phyloP scores from a whole-genome alignment of 2,329 filamentous ascomycete species.

The Dactylellina haptotyla region DNA sequence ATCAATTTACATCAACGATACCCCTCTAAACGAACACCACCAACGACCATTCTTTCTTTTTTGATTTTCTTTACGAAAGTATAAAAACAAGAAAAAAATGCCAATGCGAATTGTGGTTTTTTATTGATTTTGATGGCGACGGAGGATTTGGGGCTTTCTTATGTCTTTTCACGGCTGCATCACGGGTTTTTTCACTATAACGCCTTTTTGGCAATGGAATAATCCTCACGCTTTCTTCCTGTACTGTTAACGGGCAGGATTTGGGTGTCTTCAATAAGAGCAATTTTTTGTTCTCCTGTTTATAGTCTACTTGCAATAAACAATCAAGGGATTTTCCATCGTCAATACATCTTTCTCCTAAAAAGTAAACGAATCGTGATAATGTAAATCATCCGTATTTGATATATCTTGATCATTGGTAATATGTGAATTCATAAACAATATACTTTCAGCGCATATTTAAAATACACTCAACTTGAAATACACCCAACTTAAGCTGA shows the following conservation, averaged over 20 bases:
- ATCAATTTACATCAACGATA: constrained; percentile 23
- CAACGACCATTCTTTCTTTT: constrained; percentile 9
- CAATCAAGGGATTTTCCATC: constrained; percentile 24
- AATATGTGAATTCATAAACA: too few relatives aligned
- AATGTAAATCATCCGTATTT: too few relatives aligned
- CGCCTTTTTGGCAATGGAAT: constrained; percentile 1
- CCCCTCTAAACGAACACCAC: constrained; percentile 6
- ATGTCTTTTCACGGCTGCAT: constrained; percentile 18
- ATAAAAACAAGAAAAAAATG: not conserved
- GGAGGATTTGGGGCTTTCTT: constrained; percentile 8
- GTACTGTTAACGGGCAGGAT: constrained; percentile 21
- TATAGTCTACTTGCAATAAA: constrained; percentile 22
- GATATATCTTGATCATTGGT: too few relatives aligned
- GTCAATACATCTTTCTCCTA: constrained; percentile 13
- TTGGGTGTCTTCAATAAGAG: constrained; percentile 13
- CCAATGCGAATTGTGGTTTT: constrained; percentile 2
- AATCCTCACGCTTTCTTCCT: constrained; percentile 29
- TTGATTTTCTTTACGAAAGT: not conserved
- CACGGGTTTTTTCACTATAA: constrained; percentile 5
- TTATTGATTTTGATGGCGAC: constrained; percentile 7
- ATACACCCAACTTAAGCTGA: too few relatives aligned
- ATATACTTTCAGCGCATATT: too few relatives aligned
- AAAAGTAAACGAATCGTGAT: not conserved
- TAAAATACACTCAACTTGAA: too few relatives aligned
- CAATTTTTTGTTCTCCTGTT: constrained; percentile 43